A percentile compares a stretch with the other conserved stretches of the same genome.
Conservation (phyloP, 495 filamentous ascomycete species). For the Chaetomium fimeti region DNA sequence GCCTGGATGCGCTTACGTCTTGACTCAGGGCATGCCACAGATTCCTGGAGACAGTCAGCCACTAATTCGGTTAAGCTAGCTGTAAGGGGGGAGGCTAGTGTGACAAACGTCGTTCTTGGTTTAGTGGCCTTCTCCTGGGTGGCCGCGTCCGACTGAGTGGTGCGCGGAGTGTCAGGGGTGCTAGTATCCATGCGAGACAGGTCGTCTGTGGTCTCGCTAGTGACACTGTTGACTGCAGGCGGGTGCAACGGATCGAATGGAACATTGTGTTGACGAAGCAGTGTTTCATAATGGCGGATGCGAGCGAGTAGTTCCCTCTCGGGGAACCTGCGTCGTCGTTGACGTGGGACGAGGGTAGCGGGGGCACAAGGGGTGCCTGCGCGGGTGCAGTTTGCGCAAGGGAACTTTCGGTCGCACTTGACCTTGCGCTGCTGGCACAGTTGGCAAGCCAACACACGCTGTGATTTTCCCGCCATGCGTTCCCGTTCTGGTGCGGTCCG, state of each 20-base stretch:
- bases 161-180: not conserved
- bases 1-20: conserved; percentile 40
- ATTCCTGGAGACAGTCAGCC: conserved; percentile 34
- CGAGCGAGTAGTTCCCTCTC: conserved; percentile 56
- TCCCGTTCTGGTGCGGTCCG: not conserved
- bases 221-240: not conserved
- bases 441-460: conserved; percentile 54
- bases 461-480: not conserved
- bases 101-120: not conserved
- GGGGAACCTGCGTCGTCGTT: conserved; percentile 51
- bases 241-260: conserved; percentile 53
- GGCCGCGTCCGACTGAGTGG: not conserved
- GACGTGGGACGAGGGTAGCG: conserved; percentile 42
- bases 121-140: not conserved
- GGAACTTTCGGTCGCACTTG: conserved; percentile 56
- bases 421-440: conserved; percentile 59
- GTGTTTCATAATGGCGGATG: conserved; percentile 51
- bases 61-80: not conserved
- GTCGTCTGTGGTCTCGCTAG: not conserved
- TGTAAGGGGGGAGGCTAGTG: not conserved
- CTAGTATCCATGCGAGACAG: not conserved
- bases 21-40: conserved; percentile 48
- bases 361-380: conserved; percentile 49
- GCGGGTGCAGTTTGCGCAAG: conserved; percentile 53
- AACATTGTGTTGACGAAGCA: conserved; percentile 54